Percentiles rank a stretch among this genome's conserved stretches.
Conservation (phyloP, 2,329 filamentous ascomycete genomes). For the Aspergillus felis region DNA sequence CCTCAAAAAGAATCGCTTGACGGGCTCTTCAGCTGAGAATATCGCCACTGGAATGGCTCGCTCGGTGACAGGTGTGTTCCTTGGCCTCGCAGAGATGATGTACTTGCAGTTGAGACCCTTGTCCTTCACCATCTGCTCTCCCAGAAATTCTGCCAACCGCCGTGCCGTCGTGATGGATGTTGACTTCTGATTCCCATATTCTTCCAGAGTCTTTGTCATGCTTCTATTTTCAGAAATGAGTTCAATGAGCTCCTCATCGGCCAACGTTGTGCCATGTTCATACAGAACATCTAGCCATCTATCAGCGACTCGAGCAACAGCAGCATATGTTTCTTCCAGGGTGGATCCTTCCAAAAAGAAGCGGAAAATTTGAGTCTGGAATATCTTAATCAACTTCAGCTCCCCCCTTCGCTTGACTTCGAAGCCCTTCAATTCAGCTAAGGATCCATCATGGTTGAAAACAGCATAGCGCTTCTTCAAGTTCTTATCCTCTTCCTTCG, state of each 20-base stretch:
- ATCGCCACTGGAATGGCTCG: constrained; percentile 93
- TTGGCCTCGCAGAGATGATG: constrained; percentile 86
- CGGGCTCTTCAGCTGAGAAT: constrained; percentile 84
- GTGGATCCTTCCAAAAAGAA: constrained; percentile 94
- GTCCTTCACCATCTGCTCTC: constrained; percentile 98
- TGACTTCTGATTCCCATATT: constrained; percentile 93
- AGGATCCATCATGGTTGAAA: constrained; percentile 94
- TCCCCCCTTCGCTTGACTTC: constrained; percentile 97
- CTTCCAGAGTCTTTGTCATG: constrained; percentile 95
- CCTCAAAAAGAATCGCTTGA: constrained; percentile 83
- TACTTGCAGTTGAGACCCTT: constrained; percentile 99
- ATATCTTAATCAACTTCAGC: constrained; percentile 98
- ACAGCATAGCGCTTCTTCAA: constrained; percentile 98
- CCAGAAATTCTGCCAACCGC: constrained; percentile 90
- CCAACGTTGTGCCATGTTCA: constrained; percentile 79
- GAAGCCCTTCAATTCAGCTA: constrained; percentile 95
- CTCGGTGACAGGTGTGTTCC: constrained; percentile 88
- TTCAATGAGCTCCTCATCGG: constrained; percentile 95
- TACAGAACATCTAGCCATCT: constrained; percentile 94
- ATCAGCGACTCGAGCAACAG: constrained; percentile 93
- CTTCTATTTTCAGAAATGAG: constrained; percentile 99
- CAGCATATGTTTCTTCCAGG: constrained; percentile 79
- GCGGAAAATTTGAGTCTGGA: constrained; percentile 98
- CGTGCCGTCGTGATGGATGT: constrained; percentile 99
- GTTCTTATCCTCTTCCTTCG: constrained; percentile 99